A percentile compares a stretch with the other conserved stretches of the same genome.
Evolutionary conservation across 2,329 filamentous ascomycete species (phyloP).

Genomic region (Aciculosporium take): DNA sequence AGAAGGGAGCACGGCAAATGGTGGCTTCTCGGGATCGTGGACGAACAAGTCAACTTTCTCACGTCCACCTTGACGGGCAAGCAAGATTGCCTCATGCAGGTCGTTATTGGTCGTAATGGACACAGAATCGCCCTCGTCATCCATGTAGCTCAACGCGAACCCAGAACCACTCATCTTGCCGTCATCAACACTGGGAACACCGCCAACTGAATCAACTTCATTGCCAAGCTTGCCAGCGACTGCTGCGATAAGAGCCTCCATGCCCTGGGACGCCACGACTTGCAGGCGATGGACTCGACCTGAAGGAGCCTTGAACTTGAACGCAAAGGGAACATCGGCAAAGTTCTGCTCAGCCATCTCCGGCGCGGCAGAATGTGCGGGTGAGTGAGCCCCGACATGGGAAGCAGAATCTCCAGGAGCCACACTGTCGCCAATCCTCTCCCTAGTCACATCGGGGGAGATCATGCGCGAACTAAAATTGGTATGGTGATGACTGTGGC

Average conservation of each 20-base stretch:
- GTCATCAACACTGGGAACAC: slow-evolving; percentile 61
- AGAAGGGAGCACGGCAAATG: slow-evolving; percentile 48
- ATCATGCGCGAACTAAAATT: slow-evolving; percentile 59
- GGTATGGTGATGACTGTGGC: slow-evolving; percentile 51
- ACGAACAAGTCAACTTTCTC: slow-evolving; percentile 98
- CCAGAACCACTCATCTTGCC: slow-evolving; percentile 63
- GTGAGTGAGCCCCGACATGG: slow-evolving; percentile 71
- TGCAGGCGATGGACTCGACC: slow-evolving; percentile 89
- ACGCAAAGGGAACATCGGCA: slow-evolving; percentile 73
- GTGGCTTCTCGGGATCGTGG: slow-evolving; percentile 82
- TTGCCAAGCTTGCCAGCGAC: slow-evolving; percentile 74
- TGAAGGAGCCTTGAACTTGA: slow-evolving; percentile 98
- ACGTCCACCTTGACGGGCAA: slow-evolving; percentile 60
- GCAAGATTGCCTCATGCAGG: slow-evolving; percentile 72
- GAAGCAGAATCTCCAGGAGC: slow-evolving; percentile 90
- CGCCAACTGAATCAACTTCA: slow-evolving; percentile 75
- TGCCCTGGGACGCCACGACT: slow-evolving; percentile 64
- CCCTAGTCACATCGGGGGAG: slow-evolving; percentile 63
- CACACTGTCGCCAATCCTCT: slow-evolving; percentile 65
- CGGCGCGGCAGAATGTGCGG: slow-evolving; percentile 48
- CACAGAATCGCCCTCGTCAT: slow-evolving; percentile 92
- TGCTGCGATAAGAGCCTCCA: slow-evolving; percentile 61
- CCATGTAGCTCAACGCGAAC: slow-evolving; percentile 87
- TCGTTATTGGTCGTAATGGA: slow-evolving; percentile 95
- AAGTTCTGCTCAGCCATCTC: slow-evolving; percentile 38